phyloP scores from a whole-genome alignment of 495 filamentous ascomycete species.

The Geoglossum glabrum region DNA sequence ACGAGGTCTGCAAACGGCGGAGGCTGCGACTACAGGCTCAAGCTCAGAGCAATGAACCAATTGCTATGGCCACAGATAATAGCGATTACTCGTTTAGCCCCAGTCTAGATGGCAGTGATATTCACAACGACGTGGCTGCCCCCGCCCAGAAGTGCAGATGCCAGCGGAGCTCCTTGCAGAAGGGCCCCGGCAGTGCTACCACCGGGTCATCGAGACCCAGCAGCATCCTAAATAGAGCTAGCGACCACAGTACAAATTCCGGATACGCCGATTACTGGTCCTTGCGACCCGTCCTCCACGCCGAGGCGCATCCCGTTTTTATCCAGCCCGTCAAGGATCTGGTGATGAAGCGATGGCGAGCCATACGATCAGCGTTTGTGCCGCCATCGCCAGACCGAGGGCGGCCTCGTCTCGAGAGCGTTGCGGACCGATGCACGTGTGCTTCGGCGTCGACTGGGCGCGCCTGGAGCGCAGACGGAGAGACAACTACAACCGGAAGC shows the following conservation, averaged over 20 bases:
- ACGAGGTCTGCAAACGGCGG: not conserved
- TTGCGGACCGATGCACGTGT: not conserved
- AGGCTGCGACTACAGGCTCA: not conserved
- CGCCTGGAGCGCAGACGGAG: not conserved
- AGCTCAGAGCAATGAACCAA: not conserved
- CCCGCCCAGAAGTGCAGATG: not conserved
- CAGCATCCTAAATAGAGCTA: not conserved
- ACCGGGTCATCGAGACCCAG: not conserved
- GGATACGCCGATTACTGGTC: not conserved
- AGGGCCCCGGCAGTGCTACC: not conserved
- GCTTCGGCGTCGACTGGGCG: not conserved
- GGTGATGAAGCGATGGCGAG: slow-evolving; percentile 11
- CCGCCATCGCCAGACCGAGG: not conserved
- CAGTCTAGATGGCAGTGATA: not conserved
- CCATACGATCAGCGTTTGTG: not conserved
- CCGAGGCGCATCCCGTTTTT: slow-evolving; percentile 12
- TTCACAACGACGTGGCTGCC: not conserved
- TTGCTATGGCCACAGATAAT: not conserved
- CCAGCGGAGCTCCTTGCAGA: not conserved
- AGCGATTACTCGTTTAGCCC: not conserved
- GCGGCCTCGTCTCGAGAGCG: not conserved
- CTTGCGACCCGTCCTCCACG: slow-evolving; percentile 7
- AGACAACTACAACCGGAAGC: not conserved
- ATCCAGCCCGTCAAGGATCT: slow-evolving; percentile 14
- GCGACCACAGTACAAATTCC: not conserved